These are phyloP conservation scores for Lachancea meyersii DNA, from an alignment of 805 yeast genomes.

Conservation along the genomic window DNA sequence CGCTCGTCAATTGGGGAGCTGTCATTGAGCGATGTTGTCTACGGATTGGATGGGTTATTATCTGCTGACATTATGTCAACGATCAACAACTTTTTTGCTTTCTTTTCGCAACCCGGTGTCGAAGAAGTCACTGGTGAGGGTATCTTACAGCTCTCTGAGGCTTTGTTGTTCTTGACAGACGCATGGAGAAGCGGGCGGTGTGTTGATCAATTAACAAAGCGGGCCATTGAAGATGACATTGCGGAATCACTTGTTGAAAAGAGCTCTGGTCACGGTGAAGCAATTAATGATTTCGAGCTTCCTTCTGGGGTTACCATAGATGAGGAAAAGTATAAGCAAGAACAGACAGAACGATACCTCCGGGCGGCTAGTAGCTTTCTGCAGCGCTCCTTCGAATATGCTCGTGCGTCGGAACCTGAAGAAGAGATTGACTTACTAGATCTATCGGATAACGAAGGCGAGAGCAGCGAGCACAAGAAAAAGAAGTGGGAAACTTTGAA, in stretches of 20 bases:
- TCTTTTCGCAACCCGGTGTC: constrained; percentile 57
- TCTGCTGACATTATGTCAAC: constrained; percentile 72
- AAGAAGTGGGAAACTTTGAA: constrained; percentile 34
- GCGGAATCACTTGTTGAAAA: constrained; percentile 51
- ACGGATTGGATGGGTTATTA: constrained; percentile 64
- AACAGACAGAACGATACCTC: constrained; percentile 73
- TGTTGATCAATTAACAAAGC: constrained; percentile 59
- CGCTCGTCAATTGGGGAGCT: constrained; percentile 47
- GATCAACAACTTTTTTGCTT: constrained; percentile 69
- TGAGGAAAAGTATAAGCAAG: constrained; percentile 52
- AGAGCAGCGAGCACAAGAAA: constrained; percentile 18
- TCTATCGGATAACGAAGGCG: constrained; percentile 29
- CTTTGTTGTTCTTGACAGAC: constrained; percentile 68
- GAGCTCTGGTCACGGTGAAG: constrained; percentile 27
- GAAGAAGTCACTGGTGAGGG: constrained; percentile 71
- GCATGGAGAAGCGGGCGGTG: constrained; percentile 75
- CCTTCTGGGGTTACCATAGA: constrained; percentile 60
- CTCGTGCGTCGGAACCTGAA: constrained; percentile 57
- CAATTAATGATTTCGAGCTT: constrained; percentile 38
- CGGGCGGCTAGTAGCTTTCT: constrained; percentile 83
- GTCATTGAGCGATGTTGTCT: constrained; percentile 60
- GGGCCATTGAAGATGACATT: constrained; percentile 56
- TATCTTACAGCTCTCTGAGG: constrained; percentile 81
- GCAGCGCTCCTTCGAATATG: constrained; percentile 84
- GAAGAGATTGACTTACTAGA: constrained; percentile 37